phyloP scores from a whole-genome alignment of 2,329 filamentous ascomycete species.

The Helicocarpus griseus region DNA sequence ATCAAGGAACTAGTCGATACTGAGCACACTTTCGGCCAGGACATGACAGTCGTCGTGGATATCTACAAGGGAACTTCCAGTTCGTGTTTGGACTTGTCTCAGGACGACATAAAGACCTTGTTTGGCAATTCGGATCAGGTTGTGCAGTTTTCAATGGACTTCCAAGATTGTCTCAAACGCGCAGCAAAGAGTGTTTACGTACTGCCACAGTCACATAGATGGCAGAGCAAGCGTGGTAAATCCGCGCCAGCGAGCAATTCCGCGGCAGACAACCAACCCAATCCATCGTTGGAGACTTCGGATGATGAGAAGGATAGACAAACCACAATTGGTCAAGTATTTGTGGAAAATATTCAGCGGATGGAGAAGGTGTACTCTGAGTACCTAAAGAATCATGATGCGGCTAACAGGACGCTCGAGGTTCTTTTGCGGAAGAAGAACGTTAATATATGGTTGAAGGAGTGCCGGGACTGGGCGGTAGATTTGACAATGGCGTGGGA shows the following conservation, averaged over 20 bases:
- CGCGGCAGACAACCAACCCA: constrained; percentile 21
- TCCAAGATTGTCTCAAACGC: constrained; percentile 71
- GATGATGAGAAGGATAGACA: constrained; percentile 48
- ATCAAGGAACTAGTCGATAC: constrained; percentile 91
- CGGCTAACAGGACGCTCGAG: constrained; percentile 52
- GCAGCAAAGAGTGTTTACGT: constrained; percentile 72
- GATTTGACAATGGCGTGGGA: constrained; percentile 93
- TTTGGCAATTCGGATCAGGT: constrained; percentile 92
- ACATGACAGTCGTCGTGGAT: constrained; percentile 95
- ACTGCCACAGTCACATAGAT: constrained; percentile 47
- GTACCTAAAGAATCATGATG: constrained; percentile 56
- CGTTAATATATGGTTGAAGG: constrained; percentile 71
- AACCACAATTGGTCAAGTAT: constrained; percentile 51
- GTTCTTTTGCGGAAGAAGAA: constrained; percentile 45
- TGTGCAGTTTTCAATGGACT: constrained; percentile 71
- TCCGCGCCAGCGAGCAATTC: constrained; percentile 28
- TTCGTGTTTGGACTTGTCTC: constrained; percentile 66
- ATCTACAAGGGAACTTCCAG: constrained; percentile 93
- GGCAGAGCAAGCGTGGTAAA: constrained; percentile 43
- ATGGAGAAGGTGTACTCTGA: constrained; percentile 58
- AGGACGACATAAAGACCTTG: constrained; percentile 76
- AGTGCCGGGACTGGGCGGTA: constrained; percentile 85
- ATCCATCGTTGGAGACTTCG: constrained; percentile 20
- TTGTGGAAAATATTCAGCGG: constrained; percentile 44
- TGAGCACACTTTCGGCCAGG: constrained; percentile 79